phyloP scores from a whole-genome alignment of 306 rosid species.

The Rosa persica region DNA sequence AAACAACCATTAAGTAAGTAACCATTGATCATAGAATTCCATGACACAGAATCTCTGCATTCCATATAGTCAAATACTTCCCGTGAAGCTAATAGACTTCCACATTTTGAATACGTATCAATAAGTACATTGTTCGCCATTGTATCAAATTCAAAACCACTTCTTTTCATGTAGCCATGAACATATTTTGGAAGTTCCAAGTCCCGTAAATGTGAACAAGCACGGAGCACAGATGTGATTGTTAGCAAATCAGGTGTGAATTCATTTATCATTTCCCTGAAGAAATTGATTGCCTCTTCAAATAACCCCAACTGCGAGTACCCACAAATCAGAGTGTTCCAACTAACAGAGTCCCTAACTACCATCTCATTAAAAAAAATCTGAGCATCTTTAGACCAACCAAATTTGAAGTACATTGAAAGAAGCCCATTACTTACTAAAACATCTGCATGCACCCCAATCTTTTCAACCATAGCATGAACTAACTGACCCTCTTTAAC shows the following conservation, averaged over 20 bases:
- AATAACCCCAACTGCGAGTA: conserved; percentile 35
- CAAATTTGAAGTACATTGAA: conserved; percentile 38
- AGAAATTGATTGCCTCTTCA: conserved; percentile 29
- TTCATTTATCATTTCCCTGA: conserved; percentile 31
- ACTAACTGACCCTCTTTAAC: conserved; percentile 25
- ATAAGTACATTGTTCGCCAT: conserved; percentile 40
- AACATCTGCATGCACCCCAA: conserved; percentile 30
- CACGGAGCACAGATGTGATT: conserved; percentile 33
- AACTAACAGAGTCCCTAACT: conserved; percentile 49
- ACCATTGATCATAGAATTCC: conserved; percentile 63
- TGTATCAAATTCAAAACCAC: conserved; percentile 40
- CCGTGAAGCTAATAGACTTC: conserved; percentile 43
- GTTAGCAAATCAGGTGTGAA: conserved; percentile 37
- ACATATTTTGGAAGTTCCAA: conserved; percentile 38
- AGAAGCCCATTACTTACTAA: conserved; percentile 38
- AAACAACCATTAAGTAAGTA: conserved; percentile 28
- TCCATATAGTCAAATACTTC: conserved; percentile 47
- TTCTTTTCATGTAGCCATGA: conserved; percentile 47
- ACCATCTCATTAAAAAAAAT: conserved; percentile 52
- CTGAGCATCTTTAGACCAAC: conserved; percentile 28
- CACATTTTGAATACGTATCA: conserved; percentile 55
- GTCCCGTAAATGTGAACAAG: conserved; percentile 34
- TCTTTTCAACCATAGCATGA: conserved; percentile 34
- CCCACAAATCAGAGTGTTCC: conserved; percentile 66
- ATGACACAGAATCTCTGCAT: conserved; percentile 44